These are phyloP conservation scores for Venustampulla echinocandica DNA, from an alignment of 495 filamentous ascomycete genomes.

Conservation along the genomic window DNA sequence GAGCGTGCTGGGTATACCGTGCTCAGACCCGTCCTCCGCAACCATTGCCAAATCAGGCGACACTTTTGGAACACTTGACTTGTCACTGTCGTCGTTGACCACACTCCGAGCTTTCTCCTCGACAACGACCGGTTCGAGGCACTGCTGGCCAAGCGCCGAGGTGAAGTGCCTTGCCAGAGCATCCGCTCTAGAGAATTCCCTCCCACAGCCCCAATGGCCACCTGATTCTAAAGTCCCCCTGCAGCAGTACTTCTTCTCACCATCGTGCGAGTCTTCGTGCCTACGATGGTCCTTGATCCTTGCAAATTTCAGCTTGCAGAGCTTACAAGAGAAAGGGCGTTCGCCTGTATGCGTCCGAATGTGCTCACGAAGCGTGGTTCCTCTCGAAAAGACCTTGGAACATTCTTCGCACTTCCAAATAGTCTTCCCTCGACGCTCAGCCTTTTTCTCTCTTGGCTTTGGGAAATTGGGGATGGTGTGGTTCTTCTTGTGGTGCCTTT, in stretches of 20 bases:
- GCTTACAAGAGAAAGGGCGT: constrained; percentile 37
- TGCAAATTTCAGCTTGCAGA: constrained; percentile 22
- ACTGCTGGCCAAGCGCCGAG: background rate
- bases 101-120: too few relatives aligned
- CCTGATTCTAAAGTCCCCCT: constrained; percentile 19
- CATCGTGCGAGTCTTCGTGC: constrained; percentile 35
- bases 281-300: constrained; percentile 35
- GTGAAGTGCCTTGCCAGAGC: background rate
- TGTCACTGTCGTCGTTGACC: too few relatives aligned
- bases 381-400: constrained; percentile 39
- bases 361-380: constrained; percentile 39
- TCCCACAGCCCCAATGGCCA: constrained; percentile 17
- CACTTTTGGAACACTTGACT: too few relatives aligned
- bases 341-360: constrained; percentile 37
- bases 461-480: background rate
- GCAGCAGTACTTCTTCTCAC: constrained; percentile 31
- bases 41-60: too few relatives aligned
- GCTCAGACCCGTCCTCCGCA: too few relatives aligned
- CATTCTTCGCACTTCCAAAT: constrained; percentile 38
- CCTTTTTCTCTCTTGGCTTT: constrained; percentile 15
- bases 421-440: too few relatives aligned
- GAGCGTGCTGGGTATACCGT: too few relatives aligned
- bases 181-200: background rate
- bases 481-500: too few relatives aligned
- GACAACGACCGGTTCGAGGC: too few relatives aligned